Evolutionary conservation across 2,329 filamentous ascomycete species (phyloP).

Genomic region (Pezicula neosporulosa): DNA sequence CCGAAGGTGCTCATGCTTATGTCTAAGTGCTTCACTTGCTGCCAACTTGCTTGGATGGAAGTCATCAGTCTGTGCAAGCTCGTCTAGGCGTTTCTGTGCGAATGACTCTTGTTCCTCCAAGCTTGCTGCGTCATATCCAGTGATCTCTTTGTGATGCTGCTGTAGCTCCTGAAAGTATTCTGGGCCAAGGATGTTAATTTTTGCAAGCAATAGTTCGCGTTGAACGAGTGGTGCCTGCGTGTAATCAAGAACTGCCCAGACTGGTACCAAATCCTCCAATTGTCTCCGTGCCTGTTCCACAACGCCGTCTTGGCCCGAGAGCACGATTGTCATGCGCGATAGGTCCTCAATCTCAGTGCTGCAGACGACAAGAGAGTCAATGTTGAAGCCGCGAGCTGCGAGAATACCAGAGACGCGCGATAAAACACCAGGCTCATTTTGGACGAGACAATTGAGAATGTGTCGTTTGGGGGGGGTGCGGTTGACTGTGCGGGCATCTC

Average conservation of each 20-base stretch:
- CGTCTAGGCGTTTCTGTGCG: constrained; percentile 25
- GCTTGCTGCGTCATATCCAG: constrained; percentile 34
- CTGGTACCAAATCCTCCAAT: constrained; percentile 92
- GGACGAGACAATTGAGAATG: constrained; percentile 95
- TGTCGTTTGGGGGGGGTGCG: constrained; percentile 89
- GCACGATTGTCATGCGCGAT: constrained; percentile 97
- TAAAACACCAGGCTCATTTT: constrained; percentile 97
- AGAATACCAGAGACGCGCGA: constrained; percentile 96
- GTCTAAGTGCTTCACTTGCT: constrained; percentile 81
- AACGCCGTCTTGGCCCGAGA: constrained; percentile 93
- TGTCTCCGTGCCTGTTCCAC: constrained; percentile 96
- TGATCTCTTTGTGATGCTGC: constrained; percentile 92
- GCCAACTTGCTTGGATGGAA: constrained; percentile 90
- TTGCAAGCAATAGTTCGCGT: constrained; percentile 90
- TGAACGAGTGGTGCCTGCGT: constrained; percentile 90
- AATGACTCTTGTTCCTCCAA: constrained; percentile 36
- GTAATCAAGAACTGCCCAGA: constrained; percentile 98
- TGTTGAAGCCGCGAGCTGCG: constrained; percentile 96
- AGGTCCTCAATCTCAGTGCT: constrained; percentile 96
- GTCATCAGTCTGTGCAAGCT: constrained; percentile 41
- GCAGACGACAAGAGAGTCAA: constrained; percentile 96
- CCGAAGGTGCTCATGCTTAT: constrained; percentile 97
- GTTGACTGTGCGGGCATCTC: constrained; percentile 86
- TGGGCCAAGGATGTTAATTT: constrained; percentile 93
- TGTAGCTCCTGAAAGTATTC: constrained; percentile 98